phyloP scores from a whole-genome alignment of 2,329 filamentous ascomycete genomes.

The Ophiosphaerella korrae region DNA sequence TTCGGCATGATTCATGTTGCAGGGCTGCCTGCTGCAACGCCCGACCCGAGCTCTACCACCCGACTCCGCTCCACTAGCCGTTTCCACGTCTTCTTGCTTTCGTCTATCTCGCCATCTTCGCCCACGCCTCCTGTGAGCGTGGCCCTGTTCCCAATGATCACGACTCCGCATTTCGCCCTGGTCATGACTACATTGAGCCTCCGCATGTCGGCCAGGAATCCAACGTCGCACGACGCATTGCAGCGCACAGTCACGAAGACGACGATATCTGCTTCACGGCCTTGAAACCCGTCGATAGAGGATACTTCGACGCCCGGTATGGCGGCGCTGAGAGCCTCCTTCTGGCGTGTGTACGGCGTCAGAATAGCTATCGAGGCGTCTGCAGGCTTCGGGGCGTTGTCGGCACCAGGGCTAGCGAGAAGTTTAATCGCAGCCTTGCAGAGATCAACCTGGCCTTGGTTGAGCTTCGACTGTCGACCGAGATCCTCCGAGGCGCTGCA shows the following conservation, averaged over 20 bases:
- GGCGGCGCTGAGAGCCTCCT: slow-evolving; percentile 34
- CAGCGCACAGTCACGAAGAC: slow-evolving; percentile 52
- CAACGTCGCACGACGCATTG: slow-evolving; percentile 48
- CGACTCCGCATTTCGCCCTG: slow-evolving; percentile 44
- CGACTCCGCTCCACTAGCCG: slow-evolving; percentile 18
- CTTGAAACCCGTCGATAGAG: slow-evolving; percentile 54
- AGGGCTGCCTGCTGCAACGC: neutral
- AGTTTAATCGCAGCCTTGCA: slow-evolving; percentile 44
- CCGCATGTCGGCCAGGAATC: slow-evolving; percentile 50
- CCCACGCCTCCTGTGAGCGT: slow-evolving; percentile 36
- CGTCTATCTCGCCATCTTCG: slow-evolving; percentile 15
- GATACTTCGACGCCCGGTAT: slow-evolving; percentile 38
- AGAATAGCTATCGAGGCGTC: slow-evolving; percentile 45
- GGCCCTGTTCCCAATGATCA: slow-evolving; percentile 29
- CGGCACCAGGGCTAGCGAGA: slow-evolving; percentile 15
- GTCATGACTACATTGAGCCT: slow-evolving; percentile 52
- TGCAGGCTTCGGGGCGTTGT: neutral
- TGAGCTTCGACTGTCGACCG: slow-evolving; percentile 48
- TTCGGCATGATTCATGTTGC: neutral
- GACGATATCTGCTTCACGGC: slow-evolving; percentile 51
- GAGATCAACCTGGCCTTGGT: slow-evolving; percentile 46
- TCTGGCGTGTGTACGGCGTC: slow-evolving; percentile 50
- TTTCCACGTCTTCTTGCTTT: slow-evolving; percentile 22
- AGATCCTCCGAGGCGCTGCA: slow-evolving; percentile 45
- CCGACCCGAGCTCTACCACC: neutral